Conservation (phyloP, 345 rosid species). For the Dipteronia dyeriana region DNA sequence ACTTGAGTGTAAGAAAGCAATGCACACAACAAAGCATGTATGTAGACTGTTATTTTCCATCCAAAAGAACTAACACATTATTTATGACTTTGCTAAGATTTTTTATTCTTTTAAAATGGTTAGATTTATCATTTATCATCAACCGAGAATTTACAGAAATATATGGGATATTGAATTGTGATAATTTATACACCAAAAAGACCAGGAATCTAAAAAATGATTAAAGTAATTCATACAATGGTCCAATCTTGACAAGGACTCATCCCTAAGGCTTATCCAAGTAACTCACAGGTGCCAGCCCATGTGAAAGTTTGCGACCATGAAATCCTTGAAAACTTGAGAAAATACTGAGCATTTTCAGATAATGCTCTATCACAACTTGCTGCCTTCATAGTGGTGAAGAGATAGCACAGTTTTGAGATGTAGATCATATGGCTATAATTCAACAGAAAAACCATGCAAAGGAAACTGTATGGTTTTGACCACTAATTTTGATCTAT, state of each 20-base stretch:
- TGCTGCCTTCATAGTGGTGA: background rate
- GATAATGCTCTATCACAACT: background rate
- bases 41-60: background rate
- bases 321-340: slow-evolving; percentile 9
- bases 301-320: background rate
- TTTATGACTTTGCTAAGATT: background rate
- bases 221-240: background rate
- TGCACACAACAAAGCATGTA: background rate
- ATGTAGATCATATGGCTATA: background rate
- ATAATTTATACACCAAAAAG: background rate
- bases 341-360: background rate
- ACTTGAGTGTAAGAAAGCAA: background rate
- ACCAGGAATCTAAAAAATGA: background rate
- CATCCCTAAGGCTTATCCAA: background rate
- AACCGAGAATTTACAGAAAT: background rate
- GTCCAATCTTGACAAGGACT: background rate
- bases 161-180: background rate
- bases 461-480: background rate
- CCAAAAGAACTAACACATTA: background rate
- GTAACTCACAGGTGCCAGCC: background rate
- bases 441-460: background rate
- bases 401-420: background rate
- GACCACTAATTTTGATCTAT: background rate
- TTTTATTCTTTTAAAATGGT: background rate
- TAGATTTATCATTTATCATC: background rate